phyloP scores from a whole-genome alignment of 345 rosid species.

The Excoecaria agallocha region DNA sequence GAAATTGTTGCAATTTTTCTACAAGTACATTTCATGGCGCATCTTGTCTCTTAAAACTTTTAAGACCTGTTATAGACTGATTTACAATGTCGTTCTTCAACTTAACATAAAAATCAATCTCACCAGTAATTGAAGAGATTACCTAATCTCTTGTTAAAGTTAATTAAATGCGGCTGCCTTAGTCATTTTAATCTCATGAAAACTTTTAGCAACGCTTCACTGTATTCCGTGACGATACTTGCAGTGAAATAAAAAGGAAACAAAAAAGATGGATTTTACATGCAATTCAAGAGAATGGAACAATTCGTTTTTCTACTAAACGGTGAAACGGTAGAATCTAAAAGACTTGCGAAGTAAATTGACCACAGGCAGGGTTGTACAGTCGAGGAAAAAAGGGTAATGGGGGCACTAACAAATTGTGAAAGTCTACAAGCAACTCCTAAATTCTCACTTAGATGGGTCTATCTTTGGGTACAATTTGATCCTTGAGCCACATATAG shows the following conservation, averaged over 20 bases:
- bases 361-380: too few species aligned
- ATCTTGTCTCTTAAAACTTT: background rate
- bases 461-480: slow-evolving; percentile 70
- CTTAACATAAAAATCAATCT: too few species aligned
- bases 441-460: slow-evolving; percentile 46
- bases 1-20: background rate
- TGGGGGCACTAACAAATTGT: background rate
- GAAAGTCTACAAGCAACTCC: slow-evolving; percentile 1
- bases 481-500: slow-evolving; percentile 98
- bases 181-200: too few species aligned
- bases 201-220: too few species aligned
- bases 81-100: too few species aligned
- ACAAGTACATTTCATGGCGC: background rate
- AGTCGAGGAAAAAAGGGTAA: too few species aligned
- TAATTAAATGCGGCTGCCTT: too few species aligned
- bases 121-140: too few species aligned
- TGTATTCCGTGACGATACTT: too few species aligned
- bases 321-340: background rate
- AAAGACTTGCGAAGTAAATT: background rate
- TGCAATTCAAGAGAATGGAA: background rate
- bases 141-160: too few species aligned
- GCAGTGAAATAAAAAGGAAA: background rate
- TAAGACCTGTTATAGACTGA: too few species aligned
- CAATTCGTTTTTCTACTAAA: background rate
- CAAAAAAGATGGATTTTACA: background rate